Evolutionary conservation across 257 asterid genomes (phyloP).

Genomic region (Plantago ovata): DNA sequence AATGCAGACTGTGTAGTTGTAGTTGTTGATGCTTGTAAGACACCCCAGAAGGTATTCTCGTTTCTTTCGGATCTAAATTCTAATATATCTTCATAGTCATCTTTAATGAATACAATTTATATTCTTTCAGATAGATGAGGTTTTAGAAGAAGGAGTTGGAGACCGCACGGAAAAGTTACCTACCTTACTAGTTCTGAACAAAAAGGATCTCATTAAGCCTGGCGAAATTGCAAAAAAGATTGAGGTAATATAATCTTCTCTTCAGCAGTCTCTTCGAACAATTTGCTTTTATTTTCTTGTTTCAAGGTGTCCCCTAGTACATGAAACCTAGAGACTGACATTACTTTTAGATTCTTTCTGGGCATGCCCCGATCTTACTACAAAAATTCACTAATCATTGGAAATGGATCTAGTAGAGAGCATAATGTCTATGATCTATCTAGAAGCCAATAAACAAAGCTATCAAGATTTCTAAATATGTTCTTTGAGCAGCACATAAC

Average conservation of each 20-base stretch:
- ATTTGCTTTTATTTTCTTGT: no score
- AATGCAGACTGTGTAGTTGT: conserved; percentile 88
- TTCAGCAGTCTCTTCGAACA: not conserved
- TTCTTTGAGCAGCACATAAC: no score
- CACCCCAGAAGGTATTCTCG: conserved; percentile 66
- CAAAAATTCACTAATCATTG: no score
- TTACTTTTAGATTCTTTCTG: no score
- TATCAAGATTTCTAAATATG: no score
- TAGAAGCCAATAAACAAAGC: no score
- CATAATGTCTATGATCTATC: no score
- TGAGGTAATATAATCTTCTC: conserved; percentile 41
- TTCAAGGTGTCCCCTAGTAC: no score
- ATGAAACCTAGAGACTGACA: no score
- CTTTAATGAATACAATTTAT: conserved; percentile 7
- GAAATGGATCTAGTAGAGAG: no score
- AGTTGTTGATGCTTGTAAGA: conserved; percentile 85
- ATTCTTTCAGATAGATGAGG: conserved; percentile 66
- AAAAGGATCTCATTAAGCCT: conserved; percentile 90
- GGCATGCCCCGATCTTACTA: no score
- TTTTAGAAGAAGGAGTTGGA: conserved; percentile 75
- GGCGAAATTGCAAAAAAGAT: conserved; percentile 98
- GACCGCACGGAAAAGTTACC: conserved; percentile 59
- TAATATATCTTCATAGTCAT: conserved; percentile 4
- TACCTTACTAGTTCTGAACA: conserved; percentile 79
- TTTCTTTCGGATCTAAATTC: not conserved